Percentiles rank a stretch among this genome's conserved stretches.
Evolutionary conservation across 2,329 filamentous ascomycete genomes (phyloP).

Genomic region (Massarina eburnea): DNA sequence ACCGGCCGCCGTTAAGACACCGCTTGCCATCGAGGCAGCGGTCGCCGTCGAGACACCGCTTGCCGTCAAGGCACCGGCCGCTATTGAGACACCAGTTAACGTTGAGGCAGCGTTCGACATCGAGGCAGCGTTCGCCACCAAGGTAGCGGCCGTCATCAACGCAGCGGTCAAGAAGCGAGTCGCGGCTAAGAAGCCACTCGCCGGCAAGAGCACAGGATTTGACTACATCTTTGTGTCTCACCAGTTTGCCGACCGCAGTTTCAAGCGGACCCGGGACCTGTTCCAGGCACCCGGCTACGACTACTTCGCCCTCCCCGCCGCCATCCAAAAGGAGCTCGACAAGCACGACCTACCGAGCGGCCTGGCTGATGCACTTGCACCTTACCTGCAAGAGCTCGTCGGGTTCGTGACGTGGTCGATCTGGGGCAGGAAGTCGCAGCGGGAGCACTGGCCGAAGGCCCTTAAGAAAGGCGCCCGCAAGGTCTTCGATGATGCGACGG

Average conservation of each 20-base stretch:
- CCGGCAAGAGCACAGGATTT: not conserved
- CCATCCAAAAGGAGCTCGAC: not conserved
- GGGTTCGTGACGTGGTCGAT: not conserved
- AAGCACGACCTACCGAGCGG: not conserved
- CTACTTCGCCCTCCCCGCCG: not conserved
- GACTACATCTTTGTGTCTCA: not conserved
- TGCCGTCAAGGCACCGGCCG: too few relatives aligned
- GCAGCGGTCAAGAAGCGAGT: too few relatives aligned
- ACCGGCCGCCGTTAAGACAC: too few relatives aligned
- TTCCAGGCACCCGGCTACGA: not conserved
- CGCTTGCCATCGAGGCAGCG: too few relatives aligned
- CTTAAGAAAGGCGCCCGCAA: not conserved
- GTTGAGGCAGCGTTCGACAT: too few relatives aligned
- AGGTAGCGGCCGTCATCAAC: too few relatives aligned
- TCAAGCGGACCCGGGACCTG: not conserved
- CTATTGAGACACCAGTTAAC: too few relatives aligned
- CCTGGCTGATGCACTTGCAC: not conserved
- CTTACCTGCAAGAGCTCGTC: not conserved
- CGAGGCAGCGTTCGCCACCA: too few relatives aligned
- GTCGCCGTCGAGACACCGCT: too few relatives aligned
- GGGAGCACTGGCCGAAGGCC: not conserved
- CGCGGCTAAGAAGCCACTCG: not conserved
- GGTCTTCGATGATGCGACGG: not conserved
- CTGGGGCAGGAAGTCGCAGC: not conserved
- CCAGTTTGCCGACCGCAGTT: not conserved